Percentiles rank a stretch among this genome's conserved stretches.
phyloP scores from a whole-genome alignment of 345 rosid genomes.

The Brassica cretica region DNA sequence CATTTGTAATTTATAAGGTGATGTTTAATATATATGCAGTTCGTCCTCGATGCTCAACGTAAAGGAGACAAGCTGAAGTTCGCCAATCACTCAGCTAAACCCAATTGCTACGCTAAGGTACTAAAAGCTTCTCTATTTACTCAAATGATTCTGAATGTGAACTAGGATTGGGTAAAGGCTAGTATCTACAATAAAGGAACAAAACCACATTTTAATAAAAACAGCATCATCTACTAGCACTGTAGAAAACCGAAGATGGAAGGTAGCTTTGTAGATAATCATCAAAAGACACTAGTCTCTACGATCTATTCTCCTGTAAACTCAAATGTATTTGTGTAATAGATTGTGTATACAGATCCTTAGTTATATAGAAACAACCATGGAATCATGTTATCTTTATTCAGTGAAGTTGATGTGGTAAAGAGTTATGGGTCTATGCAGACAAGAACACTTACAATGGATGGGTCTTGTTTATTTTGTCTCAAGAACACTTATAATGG shows the following conservation, averaged over 20 bases:
- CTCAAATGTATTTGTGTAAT: neutral
- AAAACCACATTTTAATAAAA: neutral
- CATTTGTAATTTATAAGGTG: neutral
- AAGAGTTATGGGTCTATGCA: neutral
- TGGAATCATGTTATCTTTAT: neutral
- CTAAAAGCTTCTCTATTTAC: neutral
- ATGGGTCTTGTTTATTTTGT: conserved; percentile 12
- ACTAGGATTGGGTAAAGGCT: neutral
- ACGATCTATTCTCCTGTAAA: neutral
- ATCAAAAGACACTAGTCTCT: neutral
- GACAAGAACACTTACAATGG: neutral
- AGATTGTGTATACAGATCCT: neutral
- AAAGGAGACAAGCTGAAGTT: conserved; percentile 98
- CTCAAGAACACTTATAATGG: neutral
- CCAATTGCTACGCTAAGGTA: conserved; percentile 98
- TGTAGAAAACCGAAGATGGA: conserved; percentile 4
- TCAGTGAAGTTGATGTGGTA: conserved; percentile 3
- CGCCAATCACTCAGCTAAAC: conserved; percentile 92
- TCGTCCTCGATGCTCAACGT: conserved; percentile 92
- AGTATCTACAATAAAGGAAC: neutral
- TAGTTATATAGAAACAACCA: neutral
- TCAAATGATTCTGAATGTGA: neutral
- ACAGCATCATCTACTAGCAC: neutral
- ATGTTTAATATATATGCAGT: conserved; percentile 50
- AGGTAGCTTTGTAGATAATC: conserved; percentile 10